phyloP scores from a whole-genome alignment of 1,139 yeast genomes.

The Blastobotrys arbuscula region DNA sequence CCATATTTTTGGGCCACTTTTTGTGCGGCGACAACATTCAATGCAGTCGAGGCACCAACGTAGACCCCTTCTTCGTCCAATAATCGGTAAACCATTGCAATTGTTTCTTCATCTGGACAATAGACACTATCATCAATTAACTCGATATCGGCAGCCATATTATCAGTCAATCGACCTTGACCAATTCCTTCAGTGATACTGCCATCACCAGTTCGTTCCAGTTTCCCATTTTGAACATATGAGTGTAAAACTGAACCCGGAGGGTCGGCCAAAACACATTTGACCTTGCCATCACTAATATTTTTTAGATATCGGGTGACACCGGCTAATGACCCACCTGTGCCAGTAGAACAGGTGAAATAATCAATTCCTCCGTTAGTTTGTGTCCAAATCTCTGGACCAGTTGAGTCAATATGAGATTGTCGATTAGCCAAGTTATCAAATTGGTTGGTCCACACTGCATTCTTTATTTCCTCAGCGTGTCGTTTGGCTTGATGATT shows the following conservation, averaged over 20 bases:
- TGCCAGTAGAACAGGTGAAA: constrained; percentile 84
- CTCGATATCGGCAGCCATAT: constrained; percentile 65
- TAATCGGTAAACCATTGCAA: constrained; percentile 74
- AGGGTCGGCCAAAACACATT: constrained; percentile 78
- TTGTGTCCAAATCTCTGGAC: constrained; percentile 92
- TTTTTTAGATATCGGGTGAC: constrained; percentile 67
- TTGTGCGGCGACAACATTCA: constrained; percentile 77
- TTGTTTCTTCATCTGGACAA: constrained; percentile 67
- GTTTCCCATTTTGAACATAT: constrained; percentile 61
- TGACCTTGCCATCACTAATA: constrained; percentile 51
- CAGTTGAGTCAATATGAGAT: constrained; percentile 87
- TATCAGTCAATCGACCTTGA: constrained; percentile 86
- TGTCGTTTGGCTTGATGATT: constrained; percentile 82
- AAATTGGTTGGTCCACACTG: constrained; percentile 90
- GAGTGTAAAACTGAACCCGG: constrained; percentile 86
- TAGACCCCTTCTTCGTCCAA: constrained; percentile 86
- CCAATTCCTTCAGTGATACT: constrained; percentile 96
- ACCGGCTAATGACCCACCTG: constrained; percentile 91
- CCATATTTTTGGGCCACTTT: constrained; percentile 72
- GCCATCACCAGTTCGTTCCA: constrained; percentile 57
- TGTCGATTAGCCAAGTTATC: constrained; percentile 83
- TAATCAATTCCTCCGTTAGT: constrained; percentile 75
- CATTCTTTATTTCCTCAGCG: constrained; percentile 66
- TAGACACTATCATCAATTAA: constrained; percentile 69
- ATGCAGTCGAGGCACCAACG: constrained; percentile 83